Conservation (phyloP, 345 rosid genomes). For the Aquilaria sinensis region DNA sequence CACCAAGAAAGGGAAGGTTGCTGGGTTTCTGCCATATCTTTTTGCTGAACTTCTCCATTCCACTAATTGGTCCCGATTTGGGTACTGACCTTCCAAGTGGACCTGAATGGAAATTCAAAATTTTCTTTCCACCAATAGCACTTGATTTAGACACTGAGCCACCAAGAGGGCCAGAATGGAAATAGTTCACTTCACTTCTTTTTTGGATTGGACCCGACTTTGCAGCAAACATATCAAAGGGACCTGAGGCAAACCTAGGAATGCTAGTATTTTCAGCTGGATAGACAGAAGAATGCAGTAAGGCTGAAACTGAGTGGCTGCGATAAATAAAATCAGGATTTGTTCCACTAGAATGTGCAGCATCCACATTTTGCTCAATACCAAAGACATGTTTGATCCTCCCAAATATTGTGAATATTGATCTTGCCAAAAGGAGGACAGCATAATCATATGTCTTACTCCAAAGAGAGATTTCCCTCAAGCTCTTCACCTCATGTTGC, state of each 20-base stretch:
- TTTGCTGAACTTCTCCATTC: conserved; percentile 41
- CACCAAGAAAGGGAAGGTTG: conserved; percentile 26
- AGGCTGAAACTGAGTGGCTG: conserved; percentile 63
- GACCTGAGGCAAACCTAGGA: conserved; percentile 81
- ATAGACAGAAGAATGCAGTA: conserved; percentile 47
- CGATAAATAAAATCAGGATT: conserved; percentile 50
- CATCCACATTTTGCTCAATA: conserved; percentile 31
- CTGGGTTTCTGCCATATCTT: conserved; percentile 49
- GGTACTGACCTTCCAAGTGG: conserved; percentile 43
- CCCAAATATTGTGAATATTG: conserved; percentile 63
- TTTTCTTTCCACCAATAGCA: conserved; percentile 32
- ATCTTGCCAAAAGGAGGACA: conserved; percentile 63
- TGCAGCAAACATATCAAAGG: conserved; percentile 40
- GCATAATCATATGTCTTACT: conserved; percentile 74
- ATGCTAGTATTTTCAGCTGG: conserved; percentile 38
- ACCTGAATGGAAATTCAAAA: conserved; percentile 54
- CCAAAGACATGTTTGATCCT: conserved; percentile 73
- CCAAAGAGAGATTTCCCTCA: conserved; percentile 81
- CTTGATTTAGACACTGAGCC: conserved; percentile 42
- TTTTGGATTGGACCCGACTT: conserved; percentile 42
- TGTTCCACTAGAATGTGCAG: conserved; percentile 32
- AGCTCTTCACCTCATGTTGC: conserved; percentile 71
- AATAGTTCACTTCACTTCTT: conserved; percentile 42
- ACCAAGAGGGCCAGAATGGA: conserved; percentile 80
- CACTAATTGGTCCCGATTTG: conserved; percentile 54